These are phyloP conservation scores for Xylaria castorea DNA, from an alignment of 495 filamentous ascomycete species.

Conservation along the genomic window DNA sequence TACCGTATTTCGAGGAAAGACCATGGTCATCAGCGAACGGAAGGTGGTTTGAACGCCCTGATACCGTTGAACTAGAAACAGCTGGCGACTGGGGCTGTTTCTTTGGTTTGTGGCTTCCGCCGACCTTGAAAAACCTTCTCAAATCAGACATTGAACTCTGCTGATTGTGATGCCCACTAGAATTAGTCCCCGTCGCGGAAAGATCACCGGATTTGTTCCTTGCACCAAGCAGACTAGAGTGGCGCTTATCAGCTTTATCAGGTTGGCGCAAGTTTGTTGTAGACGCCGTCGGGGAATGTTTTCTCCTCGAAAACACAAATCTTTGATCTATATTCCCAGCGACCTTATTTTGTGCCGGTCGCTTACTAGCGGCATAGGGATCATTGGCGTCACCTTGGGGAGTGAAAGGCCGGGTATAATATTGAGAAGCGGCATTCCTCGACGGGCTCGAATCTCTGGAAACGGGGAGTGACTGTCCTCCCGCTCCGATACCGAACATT, in stretches of 20 bases:
- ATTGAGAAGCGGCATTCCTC: conserved; percentile 63
- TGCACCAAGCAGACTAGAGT: conserved; percentile 47
- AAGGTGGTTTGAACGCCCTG: conserved; percentile 67
- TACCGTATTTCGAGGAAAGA: conserved; percentile 88
- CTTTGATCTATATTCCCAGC: conserved; percentile 75
- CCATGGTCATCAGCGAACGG: conserved; percentile 97
- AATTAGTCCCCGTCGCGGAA: conserved; percentile 48
- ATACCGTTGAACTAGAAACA: conserved; percentile 58
- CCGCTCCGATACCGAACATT: conserved; percentile 75
- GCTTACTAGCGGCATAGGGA: conserved; percentile 84
- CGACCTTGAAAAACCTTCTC: conserved; percentile 87
- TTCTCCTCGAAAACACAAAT: conserved; percentile 77
- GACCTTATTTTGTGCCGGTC: conserved; percentile 73
- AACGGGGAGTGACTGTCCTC: conserved; percentile 67
- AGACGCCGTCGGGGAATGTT: conserved; percentile 52
- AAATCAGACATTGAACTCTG: conserved; percentile 93
- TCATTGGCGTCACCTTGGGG: conserved; percentile 84
- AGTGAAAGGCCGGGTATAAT: conserved; percentile 72
- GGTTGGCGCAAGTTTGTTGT: conserved; percentile 48
- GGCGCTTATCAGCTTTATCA: conserved; percentile 54
- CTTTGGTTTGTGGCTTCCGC: conserved; percentile 69
- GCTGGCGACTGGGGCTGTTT: conserved; percentile 64
- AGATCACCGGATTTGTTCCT: conserved; percentile 42
- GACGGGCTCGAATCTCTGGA: conserved; percentile 71
- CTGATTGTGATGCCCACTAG: conserved; percentile 61